Evolutionary conservation across 805 yeast species (phyloP), one percentile per base, ranked within the genome.

Genomic region (Torulaspora maleeae): DNA sequence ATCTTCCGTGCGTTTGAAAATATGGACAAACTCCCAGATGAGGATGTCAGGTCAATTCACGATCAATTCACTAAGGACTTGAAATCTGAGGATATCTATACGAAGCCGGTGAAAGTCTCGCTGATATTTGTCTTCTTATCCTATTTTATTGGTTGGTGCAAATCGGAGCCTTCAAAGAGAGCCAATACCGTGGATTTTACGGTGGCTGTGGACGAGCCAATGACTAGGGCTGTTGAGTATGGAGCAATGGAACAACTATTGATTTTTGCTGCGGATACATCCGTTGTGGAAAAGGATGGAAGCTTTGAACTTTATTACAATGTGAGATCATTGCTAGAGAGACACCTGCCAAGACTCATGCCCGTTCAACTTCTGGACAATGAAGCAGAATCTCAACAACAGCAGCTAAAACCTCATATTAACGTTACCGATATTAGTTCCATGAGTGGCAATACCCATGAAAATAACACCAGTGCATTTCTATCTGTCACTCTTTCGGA

Each of bases 191-290:
- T 71, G 49, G 82, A 81, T 50, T 83, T 82, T 53, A 74, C 74
- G 33, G 66, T 66, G 20, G 75, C 74, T 35, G 77, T 83, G 22
- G 76, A 82, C 49, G 71, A 70, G 25, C 86, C 86, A 46, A 74
- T 83, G 68, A 76, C 76, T 29, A 62, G 67, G 39, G 73, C 78
- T 13, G 79, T 83, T 7, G 77, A 78, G 39, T 68, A 75, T 25
- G 93, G 91, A 32, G 86, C 86, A 0, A 66, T 84, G 52, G 93
- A 86, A 58, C 83, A 80, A 55, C 61, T 86, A 17, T 66, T 86
- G 54, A 74, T 79, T 16, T 67, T 77, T 34, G 63, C 83, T 2
- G 82, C 88, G 1, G 88, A 81, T 43, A 74, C 84, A 0, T 59
- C 65, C 0, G 48, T 65, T 6, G 67, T 74, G 3, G 59, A 56